A percentile compares a stretch with the other conserved stretches of the same genome.
These are phyloP conservation scores for Candida maris DNA, from an alignment of 805 yeast genomes.

Conservation along the genomic window DNA sequence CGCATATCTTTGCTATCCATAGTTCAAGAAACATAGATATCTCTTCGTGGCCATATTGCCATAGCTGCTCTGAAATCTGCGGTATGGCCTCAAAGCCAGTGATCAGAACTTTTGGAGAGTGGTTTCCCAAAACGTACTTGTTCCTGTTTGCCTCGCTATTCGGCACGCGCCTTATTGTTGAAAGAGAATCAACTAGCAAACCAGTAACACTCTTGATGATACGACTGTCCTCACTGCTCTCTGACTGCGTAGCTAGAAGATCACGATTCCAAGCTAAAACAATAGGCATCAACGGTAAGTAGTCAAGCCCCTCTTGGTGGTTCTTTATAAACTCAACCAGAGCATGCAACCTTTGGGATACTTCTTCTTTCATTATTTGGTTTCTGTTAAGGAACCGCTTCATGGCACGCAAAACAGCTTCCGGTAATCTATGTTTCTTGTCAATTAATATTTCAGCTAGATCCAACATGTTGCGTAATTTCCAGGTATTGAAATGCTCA, in stretches of 20 bases:
- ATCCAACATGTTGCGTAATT: background rate
- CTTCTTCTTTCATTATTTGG: background rate
- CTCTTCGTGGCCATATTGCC: background rate
- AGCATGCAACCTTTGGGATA: background rate
- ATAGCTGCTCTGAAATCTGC: conserved; percentile 2
- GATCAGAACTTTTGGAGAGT: conserved; percentile 2
- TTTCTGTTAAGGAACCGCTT: background rate
- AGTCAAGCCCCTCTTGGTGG: background rate
- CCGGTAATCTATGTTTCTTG: background rate
- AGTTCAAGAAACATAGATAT: background rate
- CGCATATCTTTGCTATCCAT: conserved; percentile 1
- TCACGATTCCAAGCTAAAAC: background rate
- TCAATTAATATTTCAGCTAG: background rate
- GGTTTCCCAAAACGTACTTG: conserved; percentile 1
- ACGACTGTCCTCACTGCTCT: background rate
- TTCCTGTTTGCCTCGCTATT: background rate
- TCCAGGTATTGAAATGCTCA: conserved; percentile 1
- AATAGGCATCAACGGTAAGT: conserved; percentile 1
- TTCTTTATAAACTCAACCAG: background rate
- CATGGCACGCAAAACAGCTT: background rate
- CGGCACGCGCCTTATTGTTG: background rate
- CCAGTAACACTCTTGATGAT: background rate
- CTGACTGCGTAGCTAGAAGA: too few species aligned
- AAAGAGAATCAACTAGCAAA: background rate
- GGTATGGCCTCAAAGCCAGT: background rate